Conservation (phyloP, 768 basidiomycete genomes). For the Mycena indigotica region DNA sequence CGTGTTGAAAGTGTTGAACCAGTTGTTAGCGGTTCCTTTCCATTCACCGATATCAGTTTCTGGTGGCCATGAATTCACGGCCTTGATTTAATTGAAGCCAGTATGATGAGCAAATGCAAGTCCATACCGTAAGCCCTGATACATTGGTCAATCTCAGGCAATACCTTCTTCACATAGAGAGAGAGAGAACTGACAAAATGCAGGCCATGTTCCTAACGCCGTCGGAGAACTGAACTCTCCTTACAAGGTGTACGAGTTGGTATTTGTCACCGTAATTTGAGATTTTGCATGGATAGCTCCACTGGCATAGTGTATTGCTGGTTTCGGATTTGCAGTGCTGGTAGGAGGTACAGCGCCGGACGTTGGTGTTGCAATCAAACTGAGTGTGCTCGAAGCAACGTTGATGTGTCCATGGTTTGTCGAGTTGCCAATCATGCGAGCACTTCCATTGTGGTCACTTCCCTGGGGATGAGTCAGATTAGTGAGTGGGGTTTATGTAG, state of each 20-base stretch:
- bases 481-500: not conserved
- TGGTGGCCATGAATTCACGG: constrained; percentile 46
- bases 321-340: constrained; percentile 42
- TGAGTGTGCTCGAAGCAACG: constrained; percentile 40
- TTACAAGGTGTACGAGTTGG: constrained; percentile 39
- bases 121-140: not conserved
- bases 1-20: constrained; percentile 50
- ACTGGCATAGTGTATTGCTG: constrained; percentile 46
- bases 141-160: too few species aligned
- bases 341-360: constrained; percentile 41
- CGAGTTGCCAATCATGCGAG: constrained; percentile 46
- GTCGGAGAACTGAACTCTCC: constrained; percentile 49
- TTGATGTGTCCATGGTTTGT: constrained; percentile 42
- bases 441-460: constrained; percentile 48
- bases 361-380: constrained; percentile 44
- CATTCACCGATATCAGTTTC: constrained; percentile 48
- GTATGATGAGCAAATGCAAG: constrained; percentile 30
- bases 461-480: constrained; percentile 27
- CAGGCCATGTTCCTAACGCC: constrained; percentile 44
- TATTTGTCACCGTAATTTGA: constrained; percentile 43
- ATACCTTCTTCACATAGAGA: too few species aligned
- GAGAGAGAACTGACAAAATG: constrained; percentile 38
- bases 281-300: constrained; percentile 45
- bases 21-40: constrained; percentile 47
- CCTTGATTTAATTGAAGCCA: constrained; percentile 30